phyloP scores from a whole-genome alignment of 352 stramenopile genomes.

The Aphanomyces astaci region DNA sequence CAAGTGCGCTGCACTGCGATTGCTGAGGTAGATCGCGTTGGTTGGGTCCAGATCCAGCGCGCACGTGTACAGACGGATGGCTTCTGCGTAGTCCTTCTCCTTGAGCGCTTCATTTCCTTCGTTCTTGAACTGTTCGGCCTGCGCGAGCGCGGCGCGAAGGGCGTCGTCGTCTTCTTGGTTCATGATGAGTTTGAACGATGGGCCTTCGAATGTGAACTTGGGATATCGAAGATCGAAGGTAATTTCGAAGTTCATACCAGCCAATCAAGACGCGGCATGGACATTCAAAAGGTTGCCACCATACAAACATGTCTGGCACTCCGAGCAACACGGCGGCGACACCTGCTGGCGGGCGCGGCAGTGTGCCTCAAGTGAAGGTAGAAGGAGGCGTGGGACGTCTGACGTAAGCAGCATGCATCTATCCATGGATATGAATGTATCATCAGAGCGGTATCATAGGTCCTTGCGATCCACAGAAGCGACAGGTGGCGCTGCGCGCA shows the following conservation, averaged over 20 bases:
- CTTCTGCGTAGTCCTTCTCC: constrained; percentile 46
- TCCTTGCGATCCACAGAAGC: background rate
- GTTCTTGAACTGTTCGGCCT: constrained; percentile 77
- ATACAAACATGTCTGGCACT: background rate
- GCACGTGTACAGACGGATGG: constrained; percentile 77
- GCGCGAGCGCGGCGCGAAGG: constrained; percentile 44
- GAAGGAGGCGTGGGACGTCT: background rate
- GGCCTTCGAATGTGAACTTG: background rate
- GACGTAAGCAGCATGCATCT: background rate
- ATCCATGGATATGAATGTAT: background rate
- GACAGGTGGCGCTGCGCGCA: background rate
- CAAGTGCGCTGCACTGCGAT: constrained; percentile 75
- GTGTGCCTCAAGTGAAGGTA: background rate
- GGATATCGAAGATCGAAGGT: background rate
- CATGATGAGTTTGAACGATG: background rate
- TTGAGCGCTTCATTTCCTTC: constrained; percentile 71
- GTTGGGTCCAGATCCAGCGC: constrained; percentile 77
- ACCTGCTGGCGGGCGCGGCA: background rate
- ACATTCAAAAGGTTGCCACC: constrained; percentile 1
- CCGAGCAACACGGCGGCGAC: background rate
- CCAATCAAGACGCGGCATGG: background rate
- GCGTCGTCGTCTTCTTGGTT: constrained; percentile 18
- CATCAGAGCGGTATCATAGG: background rate
- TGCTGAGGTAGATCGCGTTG: constrained; percentile 81
- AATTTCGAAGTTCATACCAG: background rate